Evolutionary conservation across 1,284 basidiomycete genomes (phyloP).

Genomic region (Sutorius eximius): DNA sequence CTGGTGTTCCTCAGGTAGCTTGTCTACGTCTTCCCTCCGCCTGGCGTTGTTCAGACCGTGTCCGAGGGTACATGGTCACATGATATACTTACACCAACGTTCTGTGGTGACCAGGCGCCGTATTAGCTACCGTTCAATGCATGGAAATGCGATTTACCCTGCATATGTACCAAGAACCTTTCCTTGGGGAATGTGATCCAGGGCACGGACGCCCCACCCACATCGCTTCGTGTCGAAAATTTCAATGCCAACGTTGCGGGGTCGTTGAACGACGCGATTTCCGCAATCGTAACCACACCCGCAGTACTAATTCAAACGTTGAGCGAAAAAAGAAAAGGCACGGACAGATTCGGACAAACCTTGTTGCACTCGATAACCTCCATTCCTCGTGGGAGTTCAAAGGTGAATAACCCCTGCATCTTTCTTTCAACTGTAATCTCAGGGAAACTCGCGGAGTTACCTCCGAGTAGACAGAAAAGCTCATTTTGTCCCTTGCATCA

Average conservation of each 20-base stretch:
- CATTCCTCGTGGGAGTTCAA: slow-evolving; percentile 42
- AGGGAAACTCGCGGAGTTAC: slow-evolving; percentile 23
- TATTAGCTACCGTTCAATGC: slow-evolving; percentile 3
- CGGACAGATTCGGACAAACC: slow-evolving; percentile 32
- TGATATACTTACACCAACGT: slow-evolving; percentile 26
- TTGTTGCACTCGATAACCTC: slow-evolving; percentile 64
- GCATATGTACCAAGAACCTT: slow-evolving; percentile 64
- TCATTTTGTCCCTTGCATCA: slow-evolving; percentile 14
- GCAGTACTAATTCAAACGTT: slow-evolving; percentile 40
- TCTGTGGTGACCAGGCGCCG: slow-evolving; percentile 10
- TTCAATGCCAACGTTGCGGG: slow-evolving; percentile 49
- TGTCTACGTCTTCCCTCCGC: slow-evolving; percentile 41
- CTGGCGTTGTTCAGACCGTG: slow-evolving; percentile 27
- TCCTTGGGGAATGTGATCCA: slow-evolving; percentile 42
- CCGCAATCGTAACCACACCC: slow-evolving; percentile 42
- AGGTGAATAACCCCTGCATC: slow-evolving; percentile 49
- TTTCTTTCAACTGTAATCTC: not conserved
- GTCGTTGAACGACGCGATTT: slow-evolving; percentile 55
- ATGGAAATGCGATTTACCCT: slow-evolving; percentile 44
- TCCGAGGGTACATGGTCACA: not conserved
- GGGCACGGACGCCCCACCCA: slow-evolving; percentile 55
- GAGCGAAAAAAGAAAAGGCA: not conserved
- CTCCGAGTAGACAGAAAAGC: slow-evolving; percentile 43
- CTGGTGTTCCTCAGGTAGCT: slow-evolving; percentile 34
- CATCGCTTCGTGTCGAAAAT: slow-evolving; percentile 54